Percentiles rank a stretch among this genome's conserved stretches.
Conservation (phyloP, 768 basidiomycete species). For the Pulveroboletus sp. region DNA sequence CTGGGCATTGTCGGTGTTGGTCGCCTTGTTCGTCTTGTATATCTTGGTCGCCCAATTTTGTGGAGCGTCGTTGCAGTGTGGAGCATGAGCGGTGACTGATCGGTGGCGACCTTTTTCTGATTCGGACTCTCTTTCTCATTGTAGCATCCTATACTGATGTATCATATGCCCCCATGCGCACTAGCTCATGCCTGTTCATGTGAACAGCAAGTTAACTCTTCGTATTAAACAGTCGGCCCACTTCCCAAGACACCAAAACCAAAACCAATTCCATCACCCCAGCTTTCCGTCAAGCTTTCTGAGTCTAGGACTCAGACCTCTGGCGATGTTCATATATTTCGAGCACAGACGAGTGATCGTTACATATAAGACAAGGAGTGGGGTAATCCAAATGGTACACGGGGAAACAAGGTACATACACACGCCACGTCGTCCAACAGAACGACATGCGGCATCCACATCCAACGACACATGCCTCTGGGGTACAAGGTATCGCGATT, state of each 20-base stretch:
- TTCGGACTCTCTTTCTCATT: background rate
- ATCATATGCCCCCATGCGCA: constrained; percentile 2
- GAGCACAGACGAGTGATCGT: background rate
- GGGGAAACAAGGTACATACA: constrained; percentile 9
- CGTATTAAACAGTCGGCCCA: too few relatives aligned
- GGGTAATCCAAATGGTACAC: constrained; percentile 14
- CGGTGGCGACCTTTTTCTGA: background rate
- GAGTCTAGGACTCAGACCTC: too few relatives aligned
- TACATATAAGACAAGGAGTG: constrained; percentile 15
- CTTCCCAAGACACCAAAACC: too few relatives aligned
- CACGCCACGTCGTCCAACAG: background rate
- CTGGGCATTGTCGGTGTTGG: constrained; percentile 60
- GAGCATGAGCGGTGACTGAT: constrained; percentile 8
- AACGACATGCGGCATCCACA: background rate
- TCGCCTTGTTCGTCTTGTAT: constrained; percentile 74
- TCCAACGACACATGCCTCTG: background rate
- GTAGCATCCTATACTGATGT: constrained; percentile 7
- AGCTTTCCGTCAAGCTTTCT: too few relatives aligned
- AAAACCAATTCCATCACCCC: too few relatives aligned
- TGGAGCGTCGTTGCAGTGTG: constrained; percentile 73
- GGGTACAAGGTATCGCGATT: constrained; percentile 23
- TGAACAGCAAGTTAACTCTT: too few relatives aligned
- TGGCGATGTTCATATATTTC: too few relatives aligned
- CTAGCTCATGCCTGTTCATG: background rate
- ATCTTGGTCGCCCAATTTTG: constrained; percentile 87